Evolutionary conservation across 23 red algal genomes (phyloP), one percentile per base, ranked within the genome.

Genomic region (Gracilaria caudata): DNA sequence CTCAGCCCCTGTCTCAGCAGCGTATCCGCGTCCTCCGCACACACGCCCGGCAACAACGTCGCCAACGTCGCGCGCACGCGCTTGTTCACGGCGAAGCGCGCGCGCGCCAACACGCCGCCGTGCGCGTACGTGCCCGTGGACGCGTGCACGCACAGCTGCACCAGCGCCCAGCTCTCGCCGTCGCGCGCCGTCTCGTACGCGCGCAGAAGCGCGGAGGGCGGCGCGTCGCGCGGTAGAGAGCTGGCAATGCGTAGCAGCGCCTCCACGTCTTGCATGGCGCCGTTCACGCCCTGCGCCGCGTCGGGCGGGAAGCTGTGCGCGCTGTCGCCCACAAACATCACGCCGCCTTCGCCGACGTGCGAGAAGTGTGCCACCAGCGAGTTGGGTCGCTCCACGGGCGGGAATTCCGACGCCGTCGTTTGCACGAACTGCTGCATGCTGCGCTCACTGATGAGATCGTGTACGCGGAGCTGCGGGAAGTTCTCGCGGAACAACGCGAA

Each of bases 261-360:
- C 60, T 4, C 60, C 3, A 75, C 70, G 45, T 75, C 70, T 24
- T 75, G 70, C 33, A 75, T 43, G 4, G 33, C 45, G 33, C 33
- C 17, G 24, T 44, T 75, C 20, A 51, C 45, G 40, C 70, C 70
- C 24, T 75, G 70, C 23, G 33, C 70, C 17, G 70, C 4, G 45
- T 75, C 70, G 7, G 70, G 70, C 45, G 70, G 70, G 70, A 75
- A 75, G 33, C 33, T 44, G 24, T 75, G 70, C 21, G 70, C 32
- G 3, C 3, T 7, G 33, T 75, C 70, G 17, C 70, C 70, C 1
- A 75, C 5, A 44, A 75, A 75, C 70, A 75, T 44, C 40, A 75
- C 70, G 3, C 70, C 70, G 4, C 40, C 40, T 14, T 43, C 40
- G 21, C 20, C 20, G 20, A 2, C 45, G 7, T 33, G 7, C 39